phyloP scores from a whole-genome alignment of 805 yeast species.

The Candida taoyuanica region DNA sequence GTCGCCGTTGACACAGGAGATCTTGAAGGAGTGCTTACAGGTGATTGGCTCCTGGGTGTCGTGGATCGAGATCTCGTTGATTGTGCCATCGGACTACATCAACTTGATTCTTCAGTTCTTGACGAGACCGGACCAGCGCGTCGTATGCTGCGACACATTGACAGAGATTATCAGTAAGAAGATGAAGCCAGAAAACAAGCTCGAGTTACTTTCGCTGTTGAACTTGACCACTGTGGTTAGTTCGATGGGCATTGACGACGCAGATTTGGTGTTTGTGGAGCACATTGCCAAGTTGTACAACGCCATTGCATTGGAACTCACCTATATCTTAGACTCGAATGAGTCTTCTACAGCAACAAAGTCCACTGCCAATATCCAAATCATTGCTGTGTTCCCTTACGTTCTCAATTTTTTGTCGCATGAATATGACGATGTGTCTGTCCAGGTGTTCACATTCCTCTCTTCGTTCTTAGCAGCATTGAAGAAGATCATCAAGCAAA shows the following conservation, averaged over 20 bases:
- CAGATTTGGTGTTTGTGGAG: constrained; percentile 69
- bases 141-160: constrained; percentile 38
- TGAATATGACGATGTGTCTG: constrained; percentile 84
- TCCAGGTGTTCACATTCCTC: constrained; percentile 77
- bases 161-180: constrained; percentile 68
- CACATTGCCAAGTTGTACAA: constrained; percentile 69
- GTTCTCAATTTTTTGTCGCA: constrained; percentile 67
- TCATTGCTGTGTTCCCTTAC: constrained; percentile 66
- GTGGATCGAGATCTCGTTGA: constrained; percentile 56
- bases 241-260: constrained; percentile 33
- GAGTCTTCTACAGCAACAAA: constrained; percentile 37
- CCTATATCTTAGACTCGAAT: constrained; percentile 58
- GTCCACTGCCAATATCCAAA: constrained; percentile 40
- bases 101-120: constrained; percentile 53
- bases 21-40: constrained; percentile 53
- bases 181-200: constrained; percentile 69
- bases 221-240: constrained; percentile 55
- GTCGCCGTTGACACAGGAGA: constrained; percentile 34
- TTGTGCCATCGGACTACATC: constrained; percentile 25
- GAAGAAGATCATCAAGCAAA: constrained; percentile 48
- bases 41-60: constrained; percentile 83
- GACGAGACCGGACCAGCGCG: constrained; percentile 32
- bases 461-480: constrained; percentile 67
- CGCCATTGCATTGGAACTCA: constrained; percentile 69
- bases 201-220: constrained; percentile 58